Evolutionary conservation across 345 rosid species (phyloP), one percentile per base, ranked within the genome.

Genomic region (Ricinus communis): DNA sequence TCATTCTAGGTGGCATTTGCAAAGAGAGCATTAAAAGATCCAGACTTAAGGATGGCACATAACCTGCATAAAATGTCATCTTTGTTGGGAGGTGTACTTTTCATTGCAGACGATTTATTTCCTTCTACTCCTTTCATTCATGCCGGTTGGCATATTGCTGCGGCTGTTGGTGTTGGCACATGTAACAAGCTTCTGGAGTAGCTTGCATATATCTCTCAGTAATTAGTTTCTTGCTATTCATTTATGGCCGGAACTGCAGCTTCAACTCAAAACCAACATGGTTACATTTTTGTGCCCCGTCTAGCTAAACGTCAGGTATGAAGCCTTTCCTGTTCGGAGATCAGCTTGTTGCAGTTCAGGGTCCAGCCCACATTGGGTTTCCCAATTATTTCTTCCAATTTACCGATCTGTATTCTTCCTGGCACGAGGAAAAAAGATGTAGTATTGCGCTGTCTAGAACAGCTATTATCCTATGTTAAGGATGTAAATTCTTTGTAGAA

Each of bases 81-180:
- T 0, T 69, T 92, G 58, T 65, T 92, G 55, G 99, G 97, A 51
- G 96, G 97, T 46, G 94, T 77, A 27, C 71, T 92, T 59, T 95
- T 95, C 86, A 76, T 92, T 45, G 99, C 99, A 8, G 99, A 95
- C 56, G 99, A 95, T 63, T 58, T 89, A 28, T 92, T 88, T 69
- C 90, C 97, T 0, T 30, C 25, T 19, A 88, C 93, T 16, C 96
- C 97, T 51, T 94, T 77, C 81, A 82, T 94, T 69, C 97, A 95
- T 54, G 97, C 99, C 22, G 99, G 89, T 36, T 95, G 99, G 97
- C 97, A 95, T 79, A 96, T 95, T 0, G 96, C 99, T 5, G 99
- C 99, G 24, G 99, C 99, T 65, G 81, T 95, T 69, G 96, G 97
- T 0, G 90, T 90, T 4, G 84, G 97, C 61, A 92, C 96, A 14